Conservation (phyloP, 176 grass and related monocot species). For the Carex littledalei region DNA sequence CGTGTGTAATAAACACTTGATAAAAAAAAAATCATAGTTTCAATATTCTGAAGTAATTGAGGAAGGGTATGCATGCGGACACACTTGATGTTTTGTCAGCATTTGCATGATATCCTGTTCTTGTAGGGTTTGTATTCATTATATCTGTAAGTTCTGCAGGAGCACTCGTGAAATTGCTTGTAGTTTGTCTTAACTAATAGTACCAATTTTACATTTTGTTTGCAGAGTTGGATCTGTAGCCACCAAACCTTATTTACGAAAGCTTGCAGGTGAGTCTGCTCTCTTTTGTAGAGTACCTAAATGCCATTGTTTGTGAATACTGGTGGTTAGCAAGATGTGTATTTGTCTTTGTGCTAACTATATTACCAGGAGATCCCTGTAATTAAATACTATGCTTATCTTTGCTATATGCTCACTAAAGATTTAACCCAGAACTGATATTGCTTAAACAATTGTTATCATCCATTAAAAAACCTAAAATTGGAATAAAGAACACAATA, state of each 20-base stretch:
- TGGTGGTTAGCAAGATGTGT: background rate
- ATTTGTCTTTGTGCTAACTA: background rate
- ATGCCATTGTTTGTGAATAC: background rate
- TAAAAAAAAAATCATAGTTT: background rate
- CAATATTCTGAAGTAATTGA: background rate
- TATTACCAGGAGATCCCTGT: background rate
- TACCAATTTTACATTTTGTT: background rate
- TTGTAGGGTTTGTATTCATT: background rate
- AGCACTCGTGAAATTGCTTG: background rate
- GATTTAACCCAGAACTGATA: background rate
- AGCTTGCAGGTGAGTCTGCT: slow-evolving; percentile 57
- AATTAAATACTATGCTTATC: background rate
- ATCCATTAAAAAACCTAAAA: background rate
- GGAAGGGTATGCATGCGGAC: background rate
- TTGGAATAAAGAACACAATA: background rate
- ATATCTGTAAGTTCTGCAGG: background rate
- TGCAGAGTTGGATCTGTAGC: slow-evolving; percentile 75
- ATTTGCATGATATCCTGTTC: background rate
- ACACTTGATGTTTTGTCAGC: background rate
- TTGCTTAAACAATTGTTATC: background rate
- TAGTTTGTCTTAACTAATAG: background rate
- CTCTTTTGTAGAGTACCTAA: slow-evolving; percentile 3
- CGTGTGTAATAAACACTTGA: background rate
- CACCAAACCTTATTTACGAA: slow-evolving; percentile 79
- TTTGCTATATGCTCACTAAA: background rate